Percentiles rank a stretch among this genome's conserved stretches.
phyloP scores from a whole-genome alignment of 164 flowering plant genomes.

The Nymphaea thermarum region DNA sequence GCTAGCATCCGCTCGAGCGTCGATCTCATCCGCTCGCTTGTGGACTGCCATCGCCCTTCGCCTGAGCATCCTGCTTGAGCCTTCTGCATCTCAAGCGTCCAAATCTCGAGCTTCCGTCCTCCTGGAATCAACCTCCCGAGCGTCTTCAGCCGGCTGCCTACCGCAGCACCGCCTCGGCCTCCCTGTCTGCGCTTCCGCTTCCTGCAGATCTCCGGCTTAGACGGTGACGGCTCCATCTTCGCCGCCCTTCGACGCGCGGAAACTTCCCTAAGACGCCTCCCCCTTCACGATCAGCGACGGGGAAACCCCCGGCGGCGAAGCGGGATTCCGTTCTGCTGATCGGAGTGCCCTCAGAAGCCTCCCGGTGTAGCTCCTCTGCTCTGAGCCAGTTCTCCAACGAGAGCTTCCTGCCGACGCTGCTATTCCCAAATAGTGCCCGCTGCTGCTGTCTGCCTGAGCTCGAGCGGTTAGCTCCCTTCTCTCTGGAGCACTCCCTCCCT shows the following conservation, averaged over 20 bases:
- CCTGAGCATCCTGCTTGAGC: no score
- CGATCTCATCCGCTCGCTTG: no score
- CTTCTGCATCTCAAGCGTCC: no score
- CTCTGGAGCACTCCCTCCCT: no score
- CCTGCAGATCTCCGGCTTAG: background rate
- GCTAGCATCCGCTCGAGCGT: no score
- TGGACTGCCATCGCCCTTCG: no score
- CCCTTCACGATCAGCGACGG: conserved; percentile 42
- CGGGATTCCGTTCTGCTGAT: conserved; percentile 18
- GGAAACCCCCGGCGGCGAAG: conserved; percentile 5
- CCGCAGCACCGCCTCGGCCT: conserved; percentile 12
- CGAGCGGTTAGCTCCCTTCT: no score
- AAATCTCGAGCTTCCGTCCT: conserved; percentile 46
- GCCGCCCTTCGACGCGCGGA: background rate
- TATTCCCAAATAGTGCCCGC: no score
- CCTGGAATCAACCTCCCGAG: conserved; percentile 76
- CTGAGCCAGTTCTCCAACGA: background rate
- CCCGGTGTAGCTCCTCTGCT: conserved; percentile 46
- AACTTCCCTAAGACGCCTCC: conserved; percentile 19
- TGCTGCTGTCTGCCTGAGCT: no score
- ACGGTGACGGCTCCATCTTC: background rate
- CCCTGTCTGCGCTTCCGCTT: background rate
- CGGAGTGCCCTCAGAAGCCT: conserved; percentile 51
- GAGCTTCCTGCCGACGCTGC: background rate
- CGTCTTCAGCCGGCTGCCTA: conserved; percentile 31